phyloP scores from a whole-genome alignment of 1,139 yeast species.

The Kodamaea arcana region DNA sequence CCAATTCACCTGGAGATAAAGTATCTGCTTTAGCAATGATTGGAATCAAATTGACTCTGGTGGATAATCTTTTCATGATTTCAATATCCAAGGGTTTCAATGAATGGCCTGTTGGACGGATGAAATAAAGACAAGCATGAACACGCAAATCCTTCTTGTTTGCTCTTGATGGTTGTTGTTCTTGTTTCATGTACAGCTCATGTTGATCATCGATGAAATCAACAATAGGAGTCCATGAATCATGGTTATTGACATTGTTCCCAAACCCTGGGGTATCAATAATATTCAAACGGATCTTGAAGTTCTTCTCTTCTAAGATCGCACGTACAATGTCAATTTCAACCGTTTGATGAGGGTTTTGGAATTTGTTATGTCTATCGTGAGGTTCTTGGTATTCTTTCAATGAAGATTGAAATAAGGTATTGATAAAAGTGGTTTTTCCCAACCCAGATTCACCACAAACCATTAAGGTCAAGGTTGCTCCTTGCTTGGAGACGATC shows the following conservation, averaged over 20 bases:
- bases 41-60: conserved; percentile 91
- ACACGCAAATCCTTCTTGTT: conserved; percentile 81
- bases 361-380: conserved; percentile 65
- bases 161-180: conserved; percentile 82
- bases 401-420: conserved; percentile 74
- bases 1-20: conserved; percentile 76
- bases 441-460: conserved; percentile 97
- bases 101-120: conserved; percentile 94
- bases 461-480: conserved; percentile 87
- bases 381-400: conserved; percentile 62
- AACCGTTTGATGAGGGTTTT: conserved; percentile 70
- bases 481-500: conserved; percentile 84
- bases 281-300: conserved; percentile 77
- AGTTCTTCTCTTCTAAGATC: conserved; percentile 87
- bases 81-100: conserved; percentile 92
- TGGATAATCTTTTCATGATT: conserved; percentile 81
- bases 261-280: conserved; percentile 99
- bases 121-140: conserved; percentile 91
- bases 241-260: conserved; percentile 88
- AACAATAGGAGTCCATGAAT: conserved; percentile 89
- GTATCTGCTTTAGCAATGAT: conserved; percentile 95
- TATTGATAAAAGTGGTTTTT: conserved; percentile 90
- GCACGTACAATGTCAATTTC: conserved; percentile 91
- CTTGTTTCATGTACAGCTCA: conserved; percentile 91
- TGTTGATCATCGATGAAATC: conserved; percentile 97